phyloP scores from a whole-genome alignment of 2,329 filamentous ascomycete genomes.

The Thelonectria blattea region DNA sequence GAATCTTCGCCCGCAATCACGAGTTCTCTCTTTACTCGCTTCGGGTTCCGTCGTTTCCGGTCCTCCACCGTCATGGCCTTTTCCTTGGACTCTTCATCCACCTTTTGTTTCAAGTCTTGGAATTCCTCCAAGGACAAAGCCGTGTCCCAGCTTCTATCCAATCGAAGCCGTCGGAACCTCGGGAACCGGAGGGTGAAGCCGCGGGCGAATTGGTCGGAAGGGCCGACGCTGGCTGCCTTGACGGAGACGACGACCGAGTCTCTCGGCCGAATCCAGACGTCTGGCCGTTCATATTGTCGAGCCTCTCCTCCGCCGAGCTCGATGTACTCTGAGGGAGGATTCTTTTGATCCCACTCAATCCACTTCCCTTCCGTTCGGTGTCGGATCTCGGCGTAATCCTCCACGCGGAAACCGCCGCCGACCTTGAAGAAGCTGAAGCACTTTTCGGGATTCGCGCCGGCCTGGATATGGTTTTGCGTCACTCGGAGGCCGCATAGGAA shows the following conservation, averaged over 20 bases:
- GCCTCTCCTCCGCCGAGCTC: conserved; percentile 79
- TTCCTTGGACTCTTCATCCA: conserved; percentile 73
- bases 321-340: conserved; percentile 78
- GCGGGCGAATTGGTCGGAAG: conserved; percentile 79
- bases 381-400: conserved; percentile 83
- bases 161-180: conserved; percentile 79
- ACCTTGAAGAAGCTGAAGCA: conserved; percentile 98
- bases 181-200: conserved; percentile 87
- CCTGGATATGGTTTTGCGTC: conserved; percentile 69
- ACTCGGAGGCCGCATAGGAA: conserved; percentile 89
- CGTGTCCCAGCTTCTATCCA: conserved; percentile 84
- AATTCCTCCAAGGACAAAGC: conserved; percentile 83
- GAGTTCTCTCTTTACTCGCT: conserved; percentile 72
- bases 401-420: conserved; percentile 86
- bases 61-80: conserved; percentile 82
- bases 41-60: conserved; percentile 58
- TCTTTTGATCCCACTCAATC: conserved; percentile 80
- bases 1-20: conserved; percentile 73
- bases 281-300: conserved; percentile 76
- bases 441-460: conserved; percentile 69
- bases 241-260: conserved; percentile 88
- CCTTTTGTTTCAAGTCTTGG: conserved; percentile 69
- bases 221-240: conserved; percentile 81
- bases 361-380: conserved; percentile 92
- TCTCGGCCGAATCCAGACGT: conserved; percentile 89